Evolutionary conservation across 2,329 filamentous ascomycete genomes (phyloP), one percentile per base, ranked within the genome.

Genomic region (Simplicillium aogashimaense): DNA sequence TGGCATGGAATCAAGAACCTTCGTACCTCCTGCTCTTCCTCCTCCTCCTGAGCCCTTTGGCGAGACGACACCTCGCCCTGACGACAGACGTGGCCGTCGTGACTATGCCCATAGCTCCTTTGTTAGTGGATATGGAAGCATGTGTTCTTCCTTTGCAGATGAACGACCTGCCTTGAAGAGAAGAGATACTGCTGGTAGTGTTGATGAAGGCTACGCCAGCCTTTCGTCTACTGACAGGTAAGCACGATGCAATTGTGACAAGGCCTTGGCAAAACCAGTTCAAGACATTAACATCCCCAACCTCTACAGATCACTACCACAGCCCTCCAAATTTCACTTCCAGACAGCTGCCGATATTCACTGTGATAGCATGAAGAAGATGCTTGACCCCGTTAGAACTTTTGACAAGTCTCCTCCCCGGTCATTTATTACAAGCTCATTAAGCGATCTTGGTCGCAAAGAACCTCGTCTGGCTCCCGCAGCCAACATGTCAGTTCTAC

Each of bases 361-460:
- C 39, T 68, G 71, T 43, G 67, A 63, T 43, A 64, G 59, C 38
- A 65, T 76, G 51, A 67, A 75, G 43, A 72, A 71, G 53, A 78
- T 73, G 56, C 60, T 78, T n/a, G 66, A 76, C 42, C 63, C 66
- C 1, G 55, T 65, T 30, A 61, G 66, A 30, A 61, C 58, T 0
- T 50, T 66, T n/a, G 67, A 71, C 42, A 68, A 63, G 13, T 65
- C 67, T 8, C 64, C 68, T 2, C 62, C 68, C 16, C 63, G 63
- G 37, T 67, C 68, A 9, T 57, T 60, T 4, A 56, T 72, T 6
- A 66, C 63, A 42, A 55, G 62, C 9, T 69, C 67, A 2, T 47
- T 62, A 16, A 60, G 55, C 40, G 66, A 70, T 35, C 45, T 58
- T 7, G 50, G 60, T 15, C 57, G 61, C 33, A 58, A 64, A 11